Evolutionary conservation across 23 red algal genomes (phyloP), one percentile per base, ranked within the genome.

Genomic region (Gracilaria caudata): DNA sequence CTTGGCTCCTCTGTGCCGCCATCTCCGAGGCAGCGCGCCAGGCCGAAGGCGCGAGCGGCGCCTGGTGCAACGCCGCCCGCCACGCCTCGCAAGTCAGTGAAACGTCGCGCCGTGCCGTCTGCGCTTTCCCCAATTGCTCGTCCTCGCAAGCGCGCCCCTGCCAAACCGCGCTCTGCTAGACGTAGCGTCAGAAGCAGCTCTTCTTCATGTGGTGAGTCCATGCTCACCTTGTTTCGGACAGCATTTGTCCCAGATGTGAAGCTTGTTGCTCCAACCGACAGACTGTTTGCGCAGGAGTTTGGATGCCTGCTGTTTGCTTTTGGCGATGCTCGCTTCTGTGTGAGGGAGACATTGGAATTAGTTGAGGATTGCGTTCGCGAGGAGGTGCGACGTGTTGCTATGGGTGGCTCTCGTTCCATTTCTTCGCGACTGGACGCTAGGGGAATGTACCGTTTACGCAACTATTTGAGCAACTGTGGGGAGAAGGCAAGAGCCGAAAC

Each of bases 241-340:
- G 6, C 70, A 6, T 75, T 75, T 38, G 4, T 8, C 23, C 70
- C 70, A 3, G 70, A 75, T 29, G 70, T 75, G 4, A 75, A 75
- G 70, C 43, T 46, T 4, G 70, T 75, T 26, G 29, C 26, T 0
- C 70, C 70, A 13, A 25, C 21, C 19, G n/a, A 33, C 43, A n/a
- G 70, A 24, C 21, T 45, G 11, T 75, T 75, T 30, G 70, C 70
- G n/a, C 70, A 47, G 0, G 70, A 75, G 70, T 75, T 75, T 34
- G n/a, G 23, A 3, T 43, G 23, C 38, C 33, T 75, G 37, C 40
- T 75, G 20, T 75, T 75, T 49, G 70, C 70, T 47, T 75, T 75
- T 26, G 70, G 70, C 24, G 70, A 75, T 36, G 70, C 38, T 26
- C 70, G 70, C 70, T 75, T 49, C 20, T 75, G 70, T 34, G 70